Conservation (phyloP, 164 flowering plant species). For the Vitis rupestris region DNA sequence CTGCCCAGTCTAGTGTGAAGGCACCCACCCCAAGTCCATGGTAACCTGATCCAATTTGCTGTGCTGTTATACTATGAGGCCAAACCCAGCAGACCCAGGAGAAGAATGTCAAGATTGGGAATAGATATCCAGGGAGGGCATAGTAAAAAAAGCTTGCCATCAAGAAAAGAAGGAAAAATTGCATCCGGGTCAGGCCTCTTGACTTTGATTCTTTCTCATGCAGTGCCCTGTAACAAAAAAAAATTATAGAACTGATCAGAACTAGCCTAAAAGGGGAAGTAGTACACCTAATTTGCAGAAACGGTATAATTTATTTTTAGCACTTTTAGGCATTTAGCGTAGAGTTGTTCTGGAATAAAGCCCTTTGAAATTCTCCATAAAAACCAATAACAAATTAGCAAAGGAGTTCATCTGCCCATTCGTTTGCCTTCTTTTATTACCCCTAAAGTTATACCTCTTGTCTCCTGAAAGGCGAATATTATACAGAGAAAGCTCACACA, state of each 20-base stretch:
- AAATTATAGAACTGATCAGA: neutral
- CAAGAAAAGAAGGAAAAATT: slow-evolving; percentile 70
- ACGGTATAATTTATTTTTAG: too few relatives aligned
- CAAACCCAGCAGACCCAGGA: slow-evolving; percentile 96
- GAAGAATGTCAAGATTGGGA: slow-evolving; percentile 83
- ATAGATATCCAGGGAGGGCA: slow-evolving; percentile 83
- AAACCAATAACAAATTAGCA: slow-evolving; percentile 1
- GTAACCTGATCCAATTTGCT: slow-evolving; percentile 89
- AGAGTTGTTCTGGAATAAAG: neutral
- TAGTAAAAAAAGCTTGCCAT: slow-evolving; percentile 78
- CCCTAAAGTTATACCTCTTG: neutral
- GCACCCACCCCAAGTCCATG: slow-evolving; percentile 94
- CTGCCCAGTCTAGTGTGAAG: slow-evolving; percentile 96
- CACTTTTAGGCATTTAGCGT: too few relatives aligned
- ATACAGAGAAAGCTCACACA: too few relatives aligned
- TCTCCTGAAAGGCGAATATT: neutral
- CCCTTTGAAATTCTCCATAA: slow-evolving; percentile 12
- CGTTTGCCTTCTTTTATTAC: neutral
- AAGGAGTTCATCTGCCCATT: neutral
- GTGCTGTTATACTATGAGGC: slow-evolving; percentile 87
- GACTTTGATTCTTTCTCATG: slow-evolving; percentile 71
- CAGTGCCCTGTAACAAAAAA: slow-evolving; percentile 61
- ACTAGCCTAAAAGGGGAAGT: too few relatives aligned
- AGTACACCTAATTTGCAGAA: too few relatives aligned
- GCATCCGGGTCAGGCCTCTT: slow-evolving; percentile 73